Base-by-base conservation (phyloP, 2,329 filamentous ascomycete species). In the Pseudogymnoascus sp. region DNA sequence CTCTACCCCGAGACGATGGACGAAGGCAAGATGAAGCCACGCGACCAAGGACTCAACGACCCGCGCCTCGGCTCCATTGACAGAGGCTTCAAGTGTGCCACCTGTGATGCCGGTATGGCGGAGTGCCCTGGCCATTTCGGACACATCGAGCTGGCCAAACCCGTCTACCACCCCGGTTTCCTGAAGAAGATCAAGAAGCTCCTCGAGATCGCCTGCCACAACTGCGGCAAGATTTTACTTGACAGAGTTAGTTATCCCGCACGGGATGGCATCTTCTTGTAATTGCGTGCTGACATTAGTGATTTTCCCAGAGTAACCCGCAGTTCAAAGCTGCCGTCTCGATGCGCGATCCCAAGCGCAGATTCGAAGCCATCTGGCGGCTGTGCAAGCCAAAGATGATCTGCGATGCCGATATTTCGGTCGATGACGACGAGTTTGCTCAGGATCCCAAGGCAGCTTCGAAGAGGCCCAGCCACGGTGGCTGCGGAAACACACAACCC, bases 1-100 rank as follows among this genome's bases (percentile, higher is more conserved):
- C 85, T 95, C 76, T 98, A 97, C 75, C 93, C 95, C n/a, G 95
- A 99, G 81, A 98, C 95, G 28, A 97, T 99, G 95, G 95, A 99
- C 74, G 95, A 99, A 78, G 89, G 89, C 76, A 90, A 93, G 73
- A 88, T 90, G 69, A 91, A 91, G 75, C 95, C 95, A 68, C 91
- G 95, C 70, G 89, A 95, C 66, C 89, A 89, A 74, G 95, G 95
- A 73, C 82, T 98, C 70, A 98, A 98, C 75, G 95, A 99, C 75
- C 93, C 95, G 68, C 90, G 93, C 70, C 88, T 99, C 61, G 95
- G 95, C 64, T 96, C 95, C 60, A 96, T 99, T 75, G 96, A 99
- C 76, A 88, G 95, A 68, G 89, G 92, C 74, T 96, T 91, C 81
- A 91, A 92, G 77, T 99, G 95, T 81, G 93, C 90, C 73, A 98